Base-by-base conservation (phyloP, 1,284 basidiomycete genomes). In the Tylopilus sp. region DNA sequence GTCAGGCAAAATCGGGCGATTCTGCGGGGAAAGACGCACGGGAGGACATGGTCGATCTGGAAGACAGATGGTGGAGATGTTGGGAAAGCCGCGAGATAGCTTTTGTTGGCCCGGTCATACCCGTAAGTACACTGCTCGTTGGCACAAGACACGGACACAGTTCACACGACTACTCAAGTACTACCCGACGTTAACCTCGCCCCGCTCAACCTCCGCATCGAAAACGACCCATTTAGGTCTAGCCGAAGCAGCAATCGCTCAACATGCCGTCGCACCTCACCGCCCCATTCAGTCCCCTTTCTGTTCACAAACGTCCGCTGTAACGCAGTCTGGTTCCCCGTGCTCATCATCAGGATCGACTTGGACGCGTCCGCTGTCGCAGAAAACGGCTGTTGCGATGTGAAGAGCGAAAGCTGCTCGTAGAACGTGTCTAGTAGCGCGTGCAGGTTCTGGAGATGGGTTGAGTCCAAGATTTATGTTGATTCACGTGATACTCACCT, bases 141-240 rank as follows among this genome's bases (percentile, higher is more conserved):
- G 9, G 13, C 29, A 13, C 60, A 44, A 53, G 47, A 24, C 47
- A 38, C 24, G 6, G 19, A 51, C 16, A 38, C 39, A 24, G 22
- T 66, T 66, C 64, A 39, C 62, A 64, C 62, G 52, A 44, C 41
- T 44, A 22, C 15, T 36, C 38, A 15, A 19, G 41, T 19, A 13
- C 22, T 49, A 49, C 3, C 13, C 22, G n/a, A 36, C 39, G 32
- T 22, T 16, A 15, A 32, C 33, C n/a, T 54, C 62, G 12, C 57
- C 66, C 32, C 65, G n/a, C 51, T 32, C 36, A 26, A 51, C 36
- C 32, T 39, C 36, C 86, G 86, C 55, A 83, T 86, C 22, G 91
- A 94, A 73, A 95, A 88, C 57, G 86, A 89, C 6, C 91, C 92
- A 71, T 95, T 96, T 77, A 95, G 95, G 79, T 97, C 95, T 32